phyloP scores from a whole-genome alignment of 345 rosid genomes.

The Chamaenerion angustifolium region DNA sequence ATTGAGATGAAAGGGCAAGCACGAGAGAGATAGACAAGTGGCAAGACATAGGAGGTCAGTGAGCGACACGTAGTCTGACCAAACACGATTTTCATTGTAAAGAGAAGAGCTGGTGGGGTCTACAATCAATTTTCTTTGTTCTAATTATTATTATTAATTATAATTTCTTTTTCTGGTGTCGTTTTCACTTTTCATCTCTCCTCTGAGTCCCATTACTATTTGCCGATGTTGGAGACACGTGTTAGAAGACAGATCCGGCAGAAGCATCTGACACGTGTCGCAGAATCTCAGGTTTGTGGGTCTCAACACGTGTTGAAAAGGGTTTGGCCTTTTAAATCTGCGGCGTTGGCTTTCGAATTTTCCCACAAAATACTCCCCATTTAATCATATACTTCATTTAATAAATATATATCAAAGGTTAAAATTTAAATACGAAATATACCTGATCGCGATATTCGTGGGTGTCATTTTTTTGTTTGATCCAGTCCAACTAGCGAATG shows the following conservation, averaged over 20 bases:
- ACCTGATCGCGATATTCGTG: too few relatives aligned
- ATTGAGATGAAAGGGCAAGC: background rate
- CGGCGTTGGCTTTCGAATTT: conserved; percentile 2
- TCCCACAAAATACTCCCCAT: too few relatives aligned
- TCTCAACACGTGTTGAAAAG: conserved; percentile 16
- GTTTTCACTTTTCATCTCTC: conserved; percentile 3
- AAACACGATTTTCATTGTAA: conserved; percentile 9
- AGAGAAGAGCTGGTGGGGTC: conserved; percentile 6
- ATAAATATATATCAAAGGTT: too few relatives aligned
- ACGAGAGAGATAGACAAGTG: conserved; percentile 31
- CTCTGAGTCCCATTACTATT: conserved; percentile 15
- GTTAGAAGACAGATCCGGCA: conserved; percentile 1
- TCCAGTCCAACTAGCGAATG: too few relatives aligned
- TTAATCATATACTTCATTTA: too few relatives aligned
- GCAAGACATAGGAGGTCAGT: conserved; percentile 28
- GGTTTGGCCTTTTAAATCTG: conserved; percentile 2
- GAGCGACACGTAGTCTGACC: conserved; percentile 55
- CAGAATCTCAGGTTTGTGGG: conserved; percentile 1
- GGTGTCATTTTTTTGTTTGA: too few relatives aligned
- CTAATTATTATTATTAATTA: too few relatives aligned
- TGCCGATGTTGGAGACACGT: conserved; percentile 21
- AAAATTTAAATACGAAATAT: too few relatives aligned
- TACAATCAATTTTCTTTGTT: background rate
- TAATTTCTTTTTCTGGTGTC: background rate
- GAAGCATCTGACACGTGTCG: conserved; percentile 17